Percentiles rank a stretch among this genome's conserved stretches.
phyloP scores from a whole-genome alignment of 768 basidiomycete species.

The Tylopilus sp. region DNA sequence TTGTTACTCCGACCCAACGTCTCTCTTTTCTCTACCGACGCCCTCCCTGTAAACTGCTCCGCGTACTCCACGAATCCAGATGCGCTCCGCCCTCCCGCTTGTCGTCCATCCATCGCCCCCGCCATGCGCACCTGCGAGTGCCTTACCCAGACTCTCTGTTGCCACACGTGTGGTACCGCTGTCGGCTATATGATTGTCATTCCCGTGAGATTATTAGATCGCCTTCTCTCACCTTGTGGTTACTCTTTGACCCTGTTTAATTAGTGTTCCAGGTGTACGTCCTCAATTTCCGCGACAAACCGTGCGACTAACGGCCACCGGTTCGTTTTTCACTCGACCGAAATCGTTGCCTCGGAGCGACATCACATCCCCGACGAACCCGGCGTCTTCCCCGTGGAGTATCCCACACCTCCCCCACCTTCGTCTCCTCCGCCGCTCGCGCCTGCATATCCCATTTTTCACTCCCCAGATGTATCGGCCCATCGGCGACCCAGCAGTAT shows the following conservation, averaged over 20 bases:
- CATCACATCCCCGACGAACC: conserved; percentile 61
- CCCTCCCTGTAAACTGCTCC: conserved; percentile 73
- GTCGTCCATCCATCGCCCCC: conserved; percentile 34
- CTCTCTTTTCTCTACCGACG: conserved; percentile 81
- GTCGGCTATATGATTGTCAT: conserved; percentile 82
- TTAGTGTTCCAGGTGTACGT: conserved; percentile 69
- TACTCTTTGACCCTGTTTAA: conserved; percentile 11
- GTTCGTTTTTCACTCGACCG: conserved; percentile 80
- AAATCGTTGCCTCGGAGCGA: conserved; percentile 61
- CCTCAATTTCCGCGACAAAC: conserved; percentile 61
- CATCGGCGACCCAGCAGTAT: conserved; percentile 8
- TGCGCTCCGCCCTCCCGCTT: conserved; percentile 37
- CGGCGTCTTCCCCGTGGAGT: conserved; percentile 51
- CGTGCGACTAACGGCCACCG: conserved; percentile 81
- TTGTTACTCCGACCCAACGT: conserved; percentile 78
- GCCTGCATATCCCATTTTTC: conserved; percentile 28
- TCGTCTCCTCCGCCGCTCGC: conserved; percentile 32
- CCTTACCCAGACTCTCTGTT: conserved; percentile 76
- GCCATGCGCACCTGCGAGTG: conserved; percentile 73
- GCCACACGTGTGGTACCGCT: conserved; percentile 70
- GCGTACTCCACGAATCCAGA: conserved; percentile 52
- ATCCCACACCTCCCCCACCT: conserved; percentile 29
- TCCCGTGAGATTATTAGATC: conserved; percentile 39
- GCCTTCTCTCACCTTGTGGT: conserved; percentile 3
- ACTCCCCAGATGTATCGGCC: conserved; percentile 27